A percentile compares a stretch with the other conserved stretches of the same genome.
These are phyloP conservation scores for Articulospora tetracladia DNA, from an alignment of 495 filamentous ascomycete species.

Conservation along the genomic window DNA sequence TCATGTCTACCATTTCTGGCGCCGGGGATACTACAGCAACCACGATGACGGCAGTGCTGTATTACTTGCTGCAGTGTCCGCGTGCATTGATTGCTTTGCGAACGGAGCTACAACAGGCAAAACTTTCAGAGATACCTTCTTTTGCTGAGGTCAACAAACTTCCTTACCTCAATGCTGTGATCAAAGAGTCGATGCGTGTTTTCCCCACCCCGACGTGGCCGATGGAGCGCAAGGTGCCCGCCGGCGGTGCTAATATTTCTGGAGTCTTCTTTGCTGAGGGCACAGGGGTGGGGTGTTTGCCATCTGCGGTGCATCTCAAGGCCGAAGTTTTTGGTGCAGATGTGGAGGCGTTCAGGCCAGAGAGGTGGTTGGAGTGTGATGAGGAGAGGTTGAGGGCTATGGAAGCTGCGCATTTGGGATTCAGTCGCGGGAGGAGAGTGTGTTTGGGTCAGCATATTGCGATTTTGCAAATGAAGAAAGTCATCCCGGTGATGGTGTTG, in stretches of 20 bases:
- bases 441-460: constrained; percentile 14
- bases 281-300: background rate
- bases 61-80: background rate
- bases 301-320: background rate
- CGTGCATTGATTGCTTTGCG: background rate
- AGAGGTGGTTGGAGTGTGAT: constrained; percentile 30
- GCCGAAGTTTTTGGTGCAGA: constrained; percentile 18
- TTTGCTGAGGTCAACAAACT: constrained; percentile 7
- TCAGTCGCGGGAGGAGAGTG: constrained; percentile 9
- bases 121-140: background rate
- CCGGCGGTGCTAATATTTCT: background rate
- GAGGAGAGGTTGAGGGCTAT: constrained; percentile 1
- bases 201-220: constrained; percentile 1
- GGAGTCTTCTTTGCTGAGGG: constrained; percentile 3
- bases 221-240: constrained; percentile 12
- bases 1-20: constrained; percentile 7
- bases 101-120: background rate
- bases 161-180: constrained; percentile 6
- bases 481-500: constrained; percentile 1
- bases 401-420: constrained; percentile 7
- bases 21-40: constrained; percentile 9
- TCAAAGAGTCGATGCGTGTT: constrained; percentile 15
- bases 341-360: constrained; percentile 32
- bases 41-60: constrained; percentile 1
- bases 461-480: constrained; percentile 15